A percentile compares a stretch with the other conserved stretches of the same genome.
phyloP scores from a whole-genome alignment of 2,329 filamentous ascomycete species.

The Lachnellula subtilissima region DNA sequence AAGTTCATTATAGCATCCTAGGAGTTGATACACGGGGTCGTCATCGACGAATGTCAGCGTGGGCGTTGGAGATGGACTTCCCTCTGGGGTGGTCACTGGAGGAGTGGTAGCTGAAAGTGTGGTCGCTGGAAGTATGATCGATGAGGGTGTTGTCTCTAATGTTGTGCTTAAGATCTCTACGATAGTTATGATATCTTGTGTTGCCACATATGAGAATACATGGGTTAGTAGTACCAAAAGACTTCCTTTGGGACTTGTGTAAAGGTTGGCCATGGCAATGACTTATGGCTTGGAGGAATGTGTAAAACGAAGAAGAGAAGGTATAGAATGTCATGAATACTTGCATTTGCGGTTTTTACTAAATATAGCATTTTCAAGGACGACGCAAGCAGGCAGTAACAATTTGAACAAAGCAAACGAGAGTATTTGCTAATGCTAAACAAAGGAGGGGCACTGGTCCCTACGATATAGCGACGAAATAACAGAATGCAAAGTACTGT shows the following conservation, averaged over 20 bases:
- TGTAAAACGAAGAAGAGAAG: background rate
- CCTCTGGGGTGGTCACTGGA: background rate
- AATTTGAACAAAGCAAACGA: background rate
- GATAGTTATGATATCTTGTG: background rate
- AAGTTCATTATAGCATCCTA: constrained; percentile 20
- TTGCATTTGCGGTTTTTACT: background rate
- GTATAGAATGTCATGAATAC: background rate
- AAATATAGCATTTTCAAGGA: background rate
- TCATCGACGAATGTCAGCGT: background rate
- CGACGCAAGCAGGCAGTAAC: background rate
- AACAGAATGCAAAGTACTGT: background rate
- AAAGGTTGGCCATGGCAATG: background rate
- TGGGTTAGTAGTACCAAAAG: background rate
- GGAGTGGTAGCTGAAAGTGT: background rate
- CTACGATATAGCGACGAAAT: no score
- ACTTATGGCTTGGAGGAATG: background rate
- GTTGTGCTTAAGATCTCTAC: background rate
- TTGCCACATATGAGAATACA: background rate
- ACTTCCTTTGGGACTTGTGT: background rate
- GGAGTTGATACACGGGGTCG: constrained; percentile 3
- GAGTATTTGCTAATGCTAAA: background rate
- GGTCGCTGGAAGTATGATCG: background rate
- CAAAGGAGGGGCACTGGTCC: background rate
- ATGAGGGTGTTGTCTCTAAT: background rate
- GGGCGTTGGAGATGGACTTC: background rate